phyloP scores from a whole-genome alignment of 2,329 filamentous ascomycete genomes.

The Aspergillus ochraceoroseus region DNA sequence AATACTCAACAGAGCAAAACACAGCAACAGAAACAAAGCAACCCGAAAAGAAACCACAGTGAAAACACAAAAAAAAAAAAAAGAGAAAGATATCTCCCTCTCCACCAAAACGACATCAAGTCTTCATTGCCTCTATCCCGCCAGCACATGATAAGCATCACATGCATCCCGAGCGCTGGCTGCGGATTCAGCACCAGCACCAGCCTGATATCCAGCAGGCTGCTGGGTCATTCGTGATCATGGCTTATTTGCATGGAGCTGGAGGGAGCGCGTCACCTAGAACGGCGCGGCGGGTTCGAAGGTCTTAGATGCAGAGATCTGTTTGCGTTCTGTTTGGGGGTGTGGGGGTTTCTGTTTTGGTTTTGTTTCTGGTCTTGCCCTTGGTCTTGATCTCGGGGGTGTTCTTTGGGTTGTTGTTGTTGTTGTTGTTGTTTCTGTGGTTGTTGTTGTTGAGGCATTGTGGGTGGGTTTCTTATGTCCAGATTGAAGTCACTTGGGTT shows the following conservation, averaged over 20 bases:
- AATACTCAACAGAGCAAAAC: too few species aligned
- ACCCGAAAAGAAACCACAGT: too few species aligned
- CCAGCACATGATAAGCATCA: constrained; percentile 54
- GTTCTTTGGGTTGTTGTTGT: too few species aligned
- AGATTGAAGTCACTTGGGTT: too few species aligned
- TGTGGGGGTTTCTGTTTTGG: background rate
- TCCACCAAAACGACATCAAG: constrained; percentile 49
- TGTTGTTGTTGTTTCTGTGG: background rate
- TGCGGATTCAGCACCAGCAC: constrained; percentile 57
- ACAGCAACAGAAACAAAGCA: too few species aligned
- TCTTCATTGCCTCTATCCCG: constrained; percentile 52
- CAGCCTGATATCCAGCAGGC: constrained; percentile 61
- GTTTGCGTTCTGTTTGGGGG: too few species aligned
- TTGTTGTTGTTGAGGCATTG: background rate
- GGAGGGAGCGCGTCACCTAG: constrained; percentile 58
- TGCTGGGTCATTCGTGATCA: constrained; percentile 60
- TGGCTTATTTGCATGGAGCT: constrained; percentile 61
- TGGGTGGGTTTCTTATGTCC: too few species aligned
- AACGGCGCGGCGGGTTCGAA: constrained; percentile 57
- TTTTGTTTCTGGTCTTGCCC: too few species aligned
- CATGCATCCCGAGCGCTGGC: constrained; percentile 57
- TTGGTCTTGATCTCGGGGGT: too few species aligned
- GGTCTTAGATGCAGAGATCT: constrained; percentile 59
- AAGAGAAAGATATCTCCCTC: too few species aligned
- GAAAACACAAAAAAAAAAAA: too few species aligned